Evolutionary conservation across 2,329 filamentous ascomycete genomes (phyloP).

Genomic region (Xylariales sp.): DNA sequence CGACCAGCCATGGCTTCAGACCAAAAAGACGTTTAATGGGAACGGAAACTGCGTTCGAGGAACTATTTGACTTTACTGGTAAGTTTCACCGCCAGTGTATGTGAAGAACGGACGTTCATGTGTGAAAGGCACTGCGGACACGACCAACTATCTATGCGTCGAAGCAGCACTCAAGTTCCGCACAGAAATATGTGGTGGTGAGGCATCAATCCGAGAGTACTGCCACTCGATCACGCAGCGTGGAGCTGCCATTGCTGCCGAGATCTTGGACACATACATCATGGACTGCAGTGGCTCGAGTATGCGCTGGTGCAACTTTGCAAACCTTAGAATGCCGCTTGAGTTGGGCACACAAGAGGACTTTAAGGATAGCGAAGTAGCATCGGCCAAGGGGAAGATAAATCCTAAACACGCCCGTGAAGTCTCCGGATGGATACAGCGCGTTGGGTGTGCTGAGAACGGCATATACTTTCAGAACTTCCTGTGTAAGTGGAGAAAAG

Average conservation of each 20-base stretch:
- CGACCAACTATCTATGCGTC: conserved; percentile 18
- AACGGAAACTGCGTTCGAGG: conserved; percentile 16
- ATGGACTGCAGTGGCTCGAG: conserved; percentile 41
- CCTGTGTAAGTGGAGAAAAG: too few species aligned
- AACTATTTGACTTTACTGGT: conserved; percentile 31
- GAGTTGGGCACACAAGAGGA: conserved; percentile 9
- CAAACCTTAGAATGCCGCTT: conserved; percentile 53
- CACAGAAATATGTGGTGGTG: conserved; percentile 49
- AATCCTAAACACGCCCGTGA: conserved; percentile 7
- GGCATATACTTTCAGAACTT: conserved; percentile 56
- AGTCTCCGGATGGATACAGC: conserved; percentile 42
- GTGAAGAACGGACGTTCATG: conserved; percentile 57
- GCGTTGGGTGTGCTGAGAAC: conserved; percentile 32
- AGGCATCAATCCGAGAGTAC: conserved; percentile 51
- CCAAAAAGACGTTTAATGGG: conserved; percentile 22
- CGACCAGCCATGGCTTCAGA: conserved; percentile 58
- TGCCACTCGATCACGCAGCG: conserved; percentile 43
- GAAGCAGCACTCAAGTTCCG: conserved; percentile 54
- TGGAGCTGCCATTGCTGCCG: conserved; percentile 45
- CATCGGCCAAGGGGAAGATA: conserved; percentile 8
- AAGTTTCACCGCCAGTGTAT: conserved; percentile 42
- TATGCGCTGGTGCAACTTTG: conserved; percentile 45
- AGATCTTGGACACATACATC: conserved; percentile 52
- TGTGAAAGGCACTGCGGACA: conserved; percentile 16
- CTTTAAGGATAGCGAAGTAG: conserved; percentile 27